Evolutionary conservation across 2,329 filamentous ascomycete species (phyloP).

Genomic region (Cladophialophora psammophila): DNA sequence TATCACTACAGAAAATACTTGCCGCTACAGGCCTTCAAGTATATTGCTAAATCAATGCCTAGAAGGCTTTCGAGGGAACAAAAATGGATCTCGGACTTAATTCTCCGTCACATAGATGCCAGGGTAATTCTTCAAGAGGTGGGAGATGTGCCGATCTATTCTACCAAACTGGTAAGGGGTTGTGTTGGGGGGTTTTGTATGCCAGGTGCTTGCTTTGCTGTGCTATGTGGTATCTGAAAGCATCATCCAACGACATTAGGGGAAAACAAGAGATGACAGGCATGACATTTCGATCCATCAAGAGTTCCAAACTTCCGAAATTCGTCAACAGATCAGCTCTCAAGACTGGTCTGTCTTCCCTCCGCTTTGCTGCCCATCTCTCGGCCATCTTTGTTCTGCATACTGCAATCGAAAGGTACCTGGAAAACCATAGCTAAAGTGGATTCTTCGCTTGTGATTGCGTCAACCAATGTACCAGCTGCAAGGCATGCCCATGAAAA

Average conservation of each 20-base stretch:
- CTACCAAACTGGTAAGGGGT: not conserved
- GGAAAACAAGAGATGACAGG: slow-evolving; percentile 8
- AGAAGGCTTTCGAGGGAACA: too few species aligned
- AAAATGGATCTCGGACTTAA: not conserved
- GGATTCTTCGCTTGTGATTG: not conserved
- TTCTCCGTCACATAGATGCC: not conserved
- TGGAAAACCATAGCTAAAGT: not conserved
- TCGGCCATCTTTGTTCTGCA: not conserved
- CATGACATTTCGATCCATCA: slow-evolving; percentile 5
- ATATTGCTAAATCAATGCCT: too few species aligned
- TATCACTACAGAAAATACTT: too few species aligned
- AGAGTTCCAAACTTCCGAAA: slow-evolving; percentile 2
- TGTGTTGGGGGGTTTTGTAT: not conserved
- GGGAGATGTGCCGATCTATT: not conserved
- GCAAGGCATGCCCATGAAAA: slow-evolving; percentile 11
- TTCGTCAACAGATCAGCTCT: not conserved
- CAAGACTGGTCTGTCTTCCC: not conserved
- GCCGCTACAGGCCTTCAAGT: too few species aligned
- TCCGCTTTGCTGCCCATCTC: not conserved
- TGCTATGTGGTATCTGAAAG: slow-evolving; percentile 7
- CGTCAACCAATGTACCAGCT: slow-evolving; percentile 6
- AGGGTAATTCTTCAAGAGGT: not conserved
- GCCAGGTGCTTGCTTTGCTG: slow-evolving; percentile 6
- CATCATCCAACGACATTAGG: slow-evolving; percentile 5
- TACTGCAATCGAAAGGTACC: not conserved